Percentiles rank a stretch among this genome's conserved stretches.
Conservation (phyloP, 306 rosid species). For the Begonia loranthoides region DNA sequence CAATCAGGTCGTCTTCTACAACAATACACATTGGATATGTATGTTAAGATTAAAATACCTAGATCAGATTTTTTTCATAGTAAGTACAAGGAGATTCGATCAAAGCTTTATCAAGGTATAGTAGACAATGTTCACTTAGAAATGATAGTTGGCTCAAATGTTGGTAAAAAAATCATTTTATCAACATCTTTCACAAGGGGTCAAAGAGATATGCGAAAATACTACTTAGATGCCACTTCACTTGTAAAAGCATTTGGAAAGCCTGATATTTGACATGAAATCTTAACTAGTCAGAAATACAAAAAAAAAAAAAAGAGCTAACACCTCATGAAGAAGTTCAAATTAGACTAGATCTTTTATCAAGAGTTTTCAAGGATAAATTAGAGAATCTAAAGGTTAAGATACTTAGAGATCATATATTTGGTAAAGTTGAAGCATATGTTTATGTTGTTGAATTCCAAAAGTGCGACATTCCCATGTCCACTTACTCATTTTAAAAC, state of each 20-base stretch:
- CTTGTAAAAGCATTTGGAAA: background rate
- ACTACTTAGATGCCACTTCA: background rate
- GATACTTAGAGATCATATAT: background rate
- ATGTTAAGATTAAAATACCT: slow-evolving; percentile 3
- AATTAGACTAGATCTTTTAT: background rate
- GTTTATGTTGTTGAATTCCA: background rate
- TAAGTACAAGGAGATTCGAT: background rate
- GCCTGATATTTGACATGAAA: background rate
- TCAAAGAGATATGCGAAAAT: background rate
- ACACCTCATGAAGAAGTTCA: background rate
- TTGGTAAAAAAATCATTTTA: background rate
- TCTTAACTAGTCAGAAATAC: background rate
- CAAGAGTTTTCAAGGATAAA: background rate
- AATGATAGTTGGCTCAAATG: background rate
- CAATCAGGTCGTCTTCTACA: background rate
- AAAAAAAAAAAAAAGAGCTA: background rate
- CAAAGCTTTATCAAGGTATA: background rate
- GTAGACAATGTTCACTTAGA: background rate
- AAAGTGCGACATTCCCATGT: background rate
- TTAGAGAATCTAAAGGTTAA: background rate
- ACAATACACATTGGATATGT: slow-evolving; percentile 2
- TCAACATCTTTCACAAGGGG: background rate
- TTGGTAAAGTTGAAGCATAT: background rate
- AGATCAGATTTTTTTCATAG: background rate
- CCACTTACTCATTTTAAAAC: background rate